Percentiles rank a stretch among this genome's conserved stretches.
These are phyloP conservation scores for Bacidia rubella DNA, from an alignment of 495 filamentous ascomycete genomes.

Conservation along the genomic window DNA sequence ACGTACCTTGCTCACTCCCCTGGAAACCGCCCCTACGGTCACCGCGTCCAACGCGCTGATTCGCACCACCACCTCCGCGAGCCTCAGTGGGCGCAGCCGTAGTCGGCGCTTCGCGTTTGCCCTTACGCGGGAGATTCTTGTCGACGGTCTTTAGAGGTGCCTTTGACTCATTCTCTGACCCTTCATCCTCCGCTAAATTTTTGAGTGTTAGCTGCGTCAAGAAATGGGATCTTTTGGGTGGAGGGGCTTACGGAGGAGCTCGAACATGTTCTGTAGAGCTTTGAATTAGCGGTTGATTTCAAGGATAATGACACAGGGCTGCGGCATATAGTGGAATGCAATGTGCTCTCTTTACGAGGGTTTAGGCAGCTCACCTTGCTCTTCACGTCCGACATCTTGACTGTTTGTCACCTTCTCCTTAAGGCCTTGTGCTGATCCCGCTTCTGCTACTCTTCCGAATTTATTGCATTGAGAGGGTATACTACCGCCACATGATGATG, in stretches of 20 bases:
- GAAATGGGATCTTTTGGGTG: no score
- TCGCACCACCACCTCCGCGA: slow-evolving; percentile 28
- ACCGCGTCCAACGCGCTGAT: slow-evolving; percentile 38
- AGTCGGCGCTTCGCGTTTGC: slow-evolving; percentile 80
- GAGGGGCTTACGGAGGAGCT: slow-evolving; percentile 65
- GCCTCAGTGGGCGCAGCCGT: slow-evolving; percentile 44
- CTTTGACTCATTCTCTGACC: slow-evolving; percentile 59
- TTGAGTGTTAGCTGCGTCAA: slow-evolving; percentile 39
- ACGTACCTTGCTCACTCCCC: slow-evolving; percentile 72
- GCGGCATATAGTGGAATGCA: no score
- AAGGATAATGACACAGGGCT: no score
- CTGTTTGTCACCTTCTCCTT: slow-evolving; percentile 18
- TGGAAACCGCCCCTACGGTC: slow-evolving; percentile 39
- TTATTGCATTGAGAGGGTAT: slow-evolving; percentile 1
- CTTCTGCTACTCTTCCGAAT: slow-evolving; percentile 13
- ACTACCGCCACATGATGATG: slow-evolving; percentile 17
- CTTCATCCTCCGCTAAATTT: slow-evolving; percentile 58
- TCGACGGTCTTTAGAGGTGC: slow-evolving; percentile 78
- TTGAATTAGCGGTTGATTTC: slow-evolving; percentile 18
- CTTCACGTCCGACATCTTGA: slow-evolving; percentile 22
- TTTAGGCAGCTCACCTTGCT: slow-evolving; percentile 15
- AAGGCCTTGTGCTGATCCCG: slow-evolving; percentile 11
- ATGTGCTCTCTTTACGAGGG: neutral
- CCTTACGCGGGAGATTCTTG: slow-evolving; percentile 60
- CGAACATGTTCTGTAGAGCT: slow-evolving; percentile 59